A percentile compares a stretch with the other conserved stretches of the same genome.
Evolutionary conservation across 371 early-diverging fungal species (phyloP).

Genomic region (Umbelopsis sp.): DNA sequence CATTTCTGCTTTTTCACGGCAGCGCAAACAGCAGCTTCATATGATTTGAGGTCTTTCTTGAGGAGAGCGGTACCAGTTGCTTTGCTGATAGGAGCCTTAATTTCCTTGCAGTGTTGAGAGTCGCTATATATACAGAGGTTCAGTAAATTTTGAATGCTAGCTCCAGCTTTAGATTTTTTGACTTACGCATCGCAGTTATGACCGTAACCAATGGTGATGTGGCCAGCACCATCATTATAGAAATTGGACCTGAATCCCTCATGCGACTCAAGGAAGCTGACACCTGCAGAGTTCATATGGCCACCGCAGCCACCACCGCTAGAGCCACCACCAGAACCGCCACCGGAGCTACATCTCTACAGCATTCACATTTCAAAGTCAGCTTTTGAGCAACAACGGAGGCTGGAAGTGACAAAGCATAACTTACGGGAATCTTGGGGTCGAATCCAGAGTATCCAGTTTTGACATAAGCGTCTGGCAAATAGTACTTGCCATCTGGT

Average conservation of each 20-base stretch:
- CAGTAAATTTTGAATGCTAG: background rate
- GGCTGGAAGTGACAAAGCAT: too few relatives aligned
- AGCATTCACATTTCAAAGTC: background rate
- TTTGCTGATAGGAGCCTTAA: background rate
- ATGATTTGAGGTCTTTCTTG: background rate
- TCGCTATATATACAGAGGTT: background rate
- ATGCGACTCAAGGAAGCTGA: slow-evolving; percentile 1
- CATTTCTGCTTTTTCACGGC: slow-evolving; percentile 4
- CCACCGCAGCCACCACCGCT: slow-evolving; percentile 12
- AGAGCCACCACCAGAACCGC: slow-evolving; percentile 8
- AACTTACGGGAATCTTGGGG: slow-evolving; percentile 21
- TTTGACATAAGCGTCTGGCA: slow-evolving; percentile 21
- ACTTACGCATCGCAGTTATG: slow-evolving; percentile 17
- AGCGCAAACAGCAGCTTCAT: background rate
- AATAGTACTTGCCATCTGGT: slow-evolving; percentile 19
- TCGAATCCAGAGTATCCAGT: slow-evolving; percentile 19
- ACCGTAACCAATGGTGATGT: background rate
- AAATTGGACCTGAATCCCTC: background rate
- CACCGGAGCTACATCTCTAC: slow-evolving; percentile 7
- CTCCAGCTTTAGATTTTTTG: background rate
- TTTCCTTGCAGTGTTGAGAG: slow-evolving; percentile 7
- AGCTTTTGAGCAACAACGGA: background rate
- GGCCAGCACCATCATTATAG: background rate
- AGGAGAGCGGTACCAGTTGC: background rate
- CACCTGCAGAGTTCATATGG: background rate